Percentiles rank a stretch among this genome's conserved stretches.
phyloP scores from a whole-genome alignment of 2,329 filamentous ascomycete species.

The Ophiostoma pallidulum region DNA sequence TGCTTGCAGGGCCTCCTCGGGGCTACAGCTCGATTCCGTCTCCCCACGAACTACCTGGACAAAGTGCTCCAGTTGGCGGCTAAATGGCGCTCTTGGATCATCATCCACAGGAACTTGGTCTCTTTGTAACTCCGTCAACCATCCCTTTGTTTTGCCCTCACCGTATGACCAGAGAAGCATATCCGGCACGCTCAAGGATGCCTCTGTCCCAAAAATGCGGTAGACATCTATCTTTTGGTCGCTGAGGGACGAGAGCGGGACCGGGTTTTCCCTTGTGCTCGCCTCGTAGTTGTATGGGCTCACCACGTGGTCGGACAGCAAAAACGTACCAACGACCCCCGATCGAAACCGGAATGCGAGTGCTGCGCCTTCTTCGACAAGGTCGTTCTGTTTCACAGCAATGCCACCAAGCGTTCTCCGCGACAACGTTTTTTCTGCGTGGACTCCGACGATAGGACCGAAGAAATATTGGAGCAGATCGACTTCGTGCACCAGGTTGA shows the following conservation, averaged over 20 bases:
- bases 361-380: constrained; percentile 39
- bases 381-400: constrained; percentile 27
- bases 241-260: no score
- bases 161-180: constrained; percentile 11
- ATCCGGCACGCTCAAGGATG: constrained; percentile 15
- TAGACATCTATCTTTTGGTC: constrained; percentile 34
- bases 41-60: constrained; percentile 2
- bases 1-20: neutral
- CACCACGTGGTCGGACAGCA: constrained; percentile 42
- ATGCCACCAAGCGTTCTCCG: no score
- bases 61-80: constrained; percentile 5
- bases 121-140: neutral
- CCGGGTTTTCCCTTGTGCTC: constrained; percentile 50
- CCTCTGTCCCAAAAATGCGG: constrained; percentile 28
- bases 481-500: constrained; percentile 51
- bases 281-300: constrained; percentile 46
- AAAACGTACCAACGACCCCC: constrained; percentile 47
- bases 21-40: neutral
- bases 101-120: constrained; percentile 10
- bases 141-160: neutral
- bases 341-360: constrained; percentile 42
- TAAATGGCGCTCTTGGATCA: constrained; percentile 23
- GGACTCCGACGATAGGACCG: constrained; percentile 41
- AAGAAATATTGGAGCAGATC: constrained; percentile 49
- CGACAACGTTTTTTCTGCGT: no score